Base-by-base conservation (phyloP, 2,329 filamentous ascomycete genomes). In the Trichoderma cornu-damae region DNA sequence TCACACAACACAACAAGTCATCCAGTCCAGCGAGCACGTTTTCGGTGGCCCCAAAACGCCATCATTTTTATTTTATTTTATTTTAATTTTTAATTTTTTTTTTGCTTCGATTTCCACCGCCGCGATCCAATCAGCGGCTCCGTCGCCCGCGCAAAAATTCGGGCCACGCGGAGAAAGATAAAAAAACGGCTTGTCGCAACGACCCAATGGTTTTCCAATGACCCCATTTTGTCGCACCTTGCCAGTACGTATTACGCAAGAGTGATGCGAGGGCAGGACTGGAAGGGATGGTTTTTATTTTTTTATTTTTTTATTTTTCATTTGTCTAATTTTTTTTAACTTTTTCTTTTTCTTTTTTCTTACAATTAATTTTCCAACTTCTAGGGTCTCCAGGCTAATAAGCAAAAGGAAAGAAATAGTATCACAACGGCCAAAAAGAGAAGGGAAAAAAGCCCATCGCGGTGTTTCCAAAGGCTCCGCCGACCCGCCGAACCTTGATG, bases 181-280 rank as follows among this genome's bases (percentile, higher is more conserved):
- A n/a, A n/a, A n/a, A n/a, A n/a, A n/a, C n/a, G n/a, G n/a, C 5
- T 18, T 26, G 14, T 51, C 4, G 20, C 35, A 38, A 18, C n/a
- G 38, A 28, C 16, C 24, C 22, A 18, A 44, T 26, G 38, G 20
- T n/a, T n/a, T n/a, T n/a, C n/a, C n/a, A n/a, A n/a, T n/a, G n/a
- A n/a, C n/a, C 26, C 18, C 37, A 34, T 44, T 46, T n/a, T 55
- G 59, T 57, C 32, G 51, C 50, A 46, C 46, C 43, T 48, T 20
- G n/a, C n/a, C n/a, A n/a, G n/a, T n/a, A n/a, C n/a, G n/a, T n/a
- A 58, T 61, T 61, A 55, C 61, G 60, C 60, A 60, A 61, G 32
- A 34, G 54, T 60, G 60, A 62, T 60, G 58, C 46, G 49, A 58
- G 53, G 16, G 24, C 14, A 11, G 26, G 7, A 24, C 20, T 14